Base-by-base conservation (phyloP, 441 rosid species). In the Gossypium gossypioides region DNA sequence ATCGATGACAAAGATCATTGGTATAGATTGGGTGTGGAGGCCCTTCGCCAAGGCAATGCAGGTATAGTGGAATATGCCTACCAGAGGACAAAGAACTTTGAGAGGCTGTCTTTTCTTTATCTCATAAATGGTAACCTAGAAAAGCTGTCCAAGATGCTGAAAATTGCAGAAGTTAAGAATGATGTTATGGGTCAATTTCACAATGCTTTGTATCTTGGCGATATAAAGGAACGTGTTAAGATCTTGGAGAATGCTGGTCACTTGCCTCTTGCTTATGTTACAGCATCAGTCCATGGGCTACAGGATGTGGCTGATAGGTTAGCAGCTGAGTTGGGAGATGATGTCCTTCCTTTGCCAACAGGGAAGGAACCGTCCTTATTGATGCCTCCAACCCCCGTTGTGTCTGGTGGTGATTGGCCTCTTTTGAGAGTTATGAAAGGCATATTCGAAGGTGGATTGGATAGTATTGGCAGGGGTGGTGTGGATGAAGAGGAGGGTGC, bases 1-100 rank as follows among this genome's bases (percentile, higher is more conserved):
- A 92, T 92, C 73, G 95, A 92, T 65, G 97, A 92, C 82, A 92
- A 89, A 75, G 97, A 90, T 67, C 93, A 86, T 77, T 92, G 96
- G 97, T 90, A 92, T 50, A 84, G 88, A 68, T 76, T 92, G 68
- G 97, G 97, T 18, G 97, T 92, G 75, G 97, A 92, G 85, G 32
- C 32, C 32, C 32, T 27, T 27, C 32, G 32, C 32, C 32, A 27
- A 4, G 32, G 32, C 32, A 27, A 27, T 27, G 32, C 32, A 27
- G 32, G 32, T 27, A 27, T 27, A 4, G 32, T 27, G 32, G 32
- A 27, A 27, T 27, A 27, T 27, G 32, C 32, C 32, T 27, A 27
- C 32, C 32, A 27, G 32, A 27, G 32, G 32, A 27, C 32, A 27
- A 27, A 27, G 32, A 27, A 27, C 32, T 27, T 27, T 27, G 32